Base-by-base conservation (phyloP, 306 rosid species). In the Pueraria montana region DNA sequence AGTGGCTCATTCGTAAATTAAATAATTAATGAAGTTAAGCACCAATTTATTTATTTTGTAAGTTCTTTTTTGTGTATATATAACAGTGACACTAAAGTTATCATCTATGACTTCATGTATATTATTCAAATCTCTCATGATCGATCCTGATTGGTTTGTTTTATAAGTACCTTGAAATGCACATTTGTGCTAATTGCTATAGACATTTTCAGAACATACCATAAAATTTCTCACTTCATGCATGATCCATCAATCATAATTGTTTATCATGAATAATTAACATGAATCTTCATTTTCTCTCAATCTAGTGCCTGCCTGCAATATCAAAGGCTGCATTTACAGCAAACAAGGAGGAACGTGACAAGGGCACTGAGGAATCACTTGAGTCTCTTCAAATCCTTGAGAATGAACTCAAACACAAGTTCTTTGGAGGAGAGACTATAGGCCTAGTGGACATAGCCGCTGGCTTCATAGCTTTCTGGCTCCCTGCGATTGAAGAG, bases 401-500 rank as follows among this genome's bases (percentile, higher is more conserved):
- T 1, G 88, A 87, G 69, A 67, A 87, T 32, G 86, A 80, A 27
- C 74, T 87, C 1, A 84, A 87, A 48, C 72, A 63, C 75, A 79
- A 79, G 53, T 85, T 83, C 79, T 88, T 85, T 32, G 83, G 87
- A 17, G 91, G 91, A 64, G 87, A 80, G n/a, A 72, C 20, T 0
- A 24, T 88, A 23, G 69, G 80, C 3, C 16, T 87, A 2, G 89
- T 87, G 6, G 94, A 94, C 76, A 86, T 94, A 43, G 89, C 82
- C 4, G 90, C 79, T 5, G 24, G 30, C 38, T 66, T 56, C 78
- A 4, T 92, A 49, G 90, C 88, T 11, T 85, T 38, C 21, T 90
- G 94, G 98, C 77, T 87, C 8, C 88, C 84, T n/a, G 7, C 14
- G 6, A 0, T 89, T 18, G 87, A 90, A 89, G 87, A 94, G 62